Evolutionary conservation across 768 basidiomycete genomes (phyloP).

Genomic region (Chiua virens): DNA sequence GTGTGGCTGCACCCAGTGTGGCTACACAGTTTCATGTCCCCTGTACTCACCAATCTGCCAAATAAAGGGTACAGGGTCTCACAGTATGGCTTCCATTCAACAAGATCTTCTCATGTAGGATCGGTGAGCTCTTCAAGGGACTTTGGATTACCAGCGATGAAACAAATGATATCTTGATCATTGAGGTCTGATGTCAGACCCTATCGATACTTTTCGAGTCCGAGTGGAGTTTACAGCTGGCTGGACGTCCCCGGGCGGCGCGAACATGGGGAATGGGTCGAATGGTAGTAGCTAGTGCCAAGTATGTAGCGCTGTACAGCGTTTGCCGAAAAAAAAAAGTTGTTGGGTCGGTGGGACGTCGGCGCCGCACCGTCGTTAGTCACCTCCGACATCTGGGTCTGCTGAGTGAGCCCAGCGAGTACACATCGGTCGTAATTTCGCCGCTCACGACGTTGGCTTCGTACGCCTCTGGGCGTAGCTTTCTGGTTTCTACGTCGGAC

Average conservation of each 20-base stretch:
- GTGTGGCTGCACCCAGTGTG: background rate
- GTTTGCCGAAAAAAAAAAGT: slow-evolving; percentile 18
- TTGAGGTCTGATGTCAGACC: slow-evolving; percentile 6
- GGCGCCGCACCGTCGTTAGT: slow-evolving; percentile 25
- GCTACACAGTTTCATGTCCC: too few species aligned
- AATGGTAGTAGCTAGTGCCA: slow-evolving; percentile 17
- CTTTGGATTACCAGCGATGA: background rate
- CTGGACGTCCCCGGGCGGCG: background rate
- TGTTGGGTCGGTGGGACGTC: slow-evolving; percentile 20
- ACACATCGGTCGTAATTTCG: slow-evolving; percentile 15
- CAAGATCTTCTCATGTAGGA: background rate
- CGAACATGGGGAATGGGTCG: background rate
- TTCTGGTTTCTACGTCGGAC: slow-evolving; percentile 19
- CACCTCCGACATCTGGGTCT: slow-evolving; percentile 14
- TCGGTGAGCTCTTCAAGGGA: background rate
- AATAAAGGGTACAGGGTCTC: slow-evolving; percentile 1
- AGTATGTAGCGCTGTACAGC: slow-evolving; percentile 4
- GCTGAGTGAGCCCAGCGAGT: slow-evolving; percentile 16
- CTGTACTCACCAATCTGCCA: background rate
- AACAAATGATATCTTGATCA: slow-evolving; percentile 6
- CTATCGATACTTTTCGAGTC: background rate
- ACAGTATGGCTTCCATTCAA: background rate
- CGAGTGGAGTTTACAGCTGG: background rate
- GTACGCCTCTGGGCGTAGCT: slow-evolving; percentile 11
- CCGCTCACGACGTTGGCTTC: slow-evolving; percentile 24